Evolutionary conservation across 257 asterid species (phyloP).

Genomic region (Solanum lycopersicoides): DNA sequence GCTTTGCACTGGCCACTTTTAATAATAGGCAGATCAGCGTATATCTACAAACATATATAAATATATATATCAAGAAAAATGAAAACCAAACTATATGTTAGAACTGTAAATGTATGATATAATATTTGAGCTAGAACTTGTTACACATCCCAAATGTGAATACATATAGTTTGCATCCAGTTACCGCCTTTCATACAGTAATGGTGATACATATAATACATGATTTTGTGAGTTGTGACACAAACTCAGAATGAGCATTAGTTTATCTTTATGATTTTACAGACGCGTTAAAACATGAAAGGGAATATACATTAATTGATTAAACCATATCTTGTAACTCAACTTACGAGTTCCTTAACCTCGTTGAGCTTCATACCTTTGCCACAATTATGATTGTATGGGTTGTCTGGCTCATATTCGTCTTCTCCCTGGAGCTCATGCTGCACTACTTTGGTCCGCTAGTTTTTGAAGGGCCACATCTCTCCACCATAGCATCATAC

Average conservation of each 20-base stretch:
- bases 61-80: neutral
- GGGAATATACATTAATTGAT: neutral
- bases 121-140: neutral
- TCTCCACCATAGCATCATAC: slow-evolving; percentile 77
- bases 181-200: neutral
- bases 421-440: neutral
- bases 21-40: neutral
- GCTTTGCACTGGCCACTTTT: neutral
- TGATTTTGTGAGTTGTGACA: neutral
- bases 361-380: slow-evolving; percentile 14
- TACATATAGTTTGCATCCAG: neutral
- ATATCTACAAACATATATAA: neutral
- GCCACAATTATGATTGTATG: neutral
- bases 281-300: neutral
- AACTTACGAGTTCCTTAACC: neutral
- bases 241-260: neutral
- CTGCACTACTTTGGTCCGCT: slow-evolving; percentile 51
- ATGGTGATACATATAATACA: neutral
- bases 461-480: slow-evolving; percentile 86
- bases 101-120: neutral
- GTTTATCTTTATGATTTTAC: neutral
- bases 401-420: neutral
- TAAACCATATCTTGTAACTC: neutral
- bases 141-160: neutral
- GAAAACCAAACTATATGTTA: neutral